A percentile compares a stretch with the other conserved stretches of the same genome.
These are phyloP conservation scores for Phytopythium oedochilum DNA, from an alignment of 352 stramenopile species.

Conservation along the genomic window DNA sequence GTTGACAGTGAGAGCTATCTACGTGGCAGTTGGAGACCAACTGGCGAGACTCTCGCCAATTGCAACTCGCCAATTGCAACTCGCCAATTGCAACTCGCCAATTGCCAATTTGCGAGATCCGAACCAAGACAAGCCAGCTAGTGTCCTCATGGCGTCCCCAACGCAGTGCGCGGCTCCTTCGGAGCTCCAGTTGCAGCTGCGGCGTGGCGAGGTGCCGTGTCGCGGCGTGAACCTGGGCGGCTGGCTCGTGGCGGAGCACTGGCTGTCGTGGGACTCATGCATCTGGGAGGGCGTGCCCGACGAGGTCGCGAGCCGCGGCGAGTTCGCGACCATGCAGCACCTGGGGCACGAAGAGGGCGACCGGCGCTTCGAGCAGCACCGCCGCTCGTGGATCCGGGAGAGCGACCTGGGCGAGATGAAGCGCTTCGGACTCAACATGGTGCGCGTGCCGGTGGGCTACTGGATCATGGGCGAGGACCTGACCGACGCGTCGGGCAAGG, in stretches of 20 bases:
- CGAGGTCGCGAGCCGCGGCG: slow-evolving; percentile 41
- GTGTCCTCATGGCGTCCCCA: background rate
- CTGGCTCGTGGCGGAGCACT: slow-evolving; percentile 83
- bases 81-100: too few relatives aligned
- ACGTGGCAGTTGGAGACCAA: too few relatives aligned
- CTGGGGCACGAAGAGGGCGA: slow-evolving; percentile 44
- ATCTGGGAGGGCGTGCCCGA: slow-evolving; percentile 78
- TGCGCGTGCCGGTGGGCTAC: slow-evolving; percentile 75
- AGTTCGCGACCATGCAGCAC: slow-evolving; percentile 47
- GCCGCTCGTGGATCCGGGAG: slow-evolving; percentile 71
- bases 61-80: too few relatives aligned
- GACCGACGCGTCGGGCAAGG: slow-evolving; percentile 44
- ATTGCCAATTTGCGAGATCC: too few relatives aligned
- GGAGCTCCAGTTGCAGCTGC: slow-evolving; percentile 21
- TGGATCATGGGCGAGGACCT: slow-evolving; percentile 63
- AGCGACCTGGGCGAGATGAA: slow-evolving; percentile 67
- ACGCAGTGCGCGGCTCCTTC: background rate
- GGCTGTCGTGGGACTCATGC: slow-evolving; percentile 72
- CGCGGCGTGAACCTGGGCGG: slow-evolving; percentile 81
- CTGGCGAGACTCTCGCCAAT: too few relatives aligned
- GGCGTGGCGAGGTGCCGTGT: slow-evolving; percentile 29
- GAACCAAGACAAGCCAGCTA: too few relatives aligned
- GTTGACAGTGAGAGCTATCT: too few relatives aligned
- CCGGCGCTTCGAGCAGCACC: slow-evolving; percentile 69
- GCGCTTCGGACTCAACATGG: slow-evolving; percentile 56